A percentile compares a stretch with the other conserved stretches of the same genome.
These are phyloP conservation scores for Fomitopsis schrenkii DNA, from an alignment of 1,284 basidiomycete genomes.

Conservation along the genomic window DNA sequence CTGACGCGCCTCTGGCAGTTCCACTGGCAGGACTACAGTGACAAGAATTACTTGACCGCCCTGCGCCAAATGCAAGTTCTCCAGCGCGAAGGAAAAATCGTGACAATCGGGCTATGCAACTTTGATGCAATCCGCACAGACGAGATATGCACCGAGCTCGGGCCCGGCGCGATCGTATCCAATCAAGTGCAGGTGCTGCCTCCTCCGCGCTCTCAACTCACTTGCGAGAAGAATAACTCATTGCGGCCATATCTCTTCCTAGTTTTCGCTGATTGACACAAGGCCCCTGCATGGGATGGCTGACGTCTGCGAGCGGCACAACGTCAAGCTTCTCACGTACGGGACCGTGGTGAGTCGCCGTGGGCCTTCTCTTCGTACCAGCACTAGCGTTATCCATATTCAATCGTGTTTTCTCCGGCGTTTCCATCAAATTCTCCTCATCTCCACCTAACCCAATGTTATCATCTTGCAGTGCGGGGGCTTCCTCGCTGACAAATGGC, in stretches of 20 bases:
- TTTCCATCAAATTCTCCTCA: not conserved
- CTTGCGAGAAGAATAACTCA: not conserved
- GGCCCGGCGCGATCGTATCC: constrained; percentile 66
- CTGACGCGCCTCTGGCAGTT: constrained; percentile 43
- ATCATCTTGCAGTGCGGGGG: constrained; percentile 61
- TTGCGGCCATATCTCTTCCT: not conserved
- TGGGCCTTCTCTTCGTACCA: not conserved
- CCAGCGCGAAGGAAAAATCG: constrained; percentile 58
- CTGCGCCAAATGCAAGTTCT: constrained; percentile 57
- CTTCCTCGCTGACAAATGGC: constrained; percentile 75
- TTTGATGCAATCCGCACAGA: constrained; percentile 73
- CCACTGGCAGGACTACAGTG: constrained; percentile 77
- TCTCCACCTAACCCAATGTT: not conserved
- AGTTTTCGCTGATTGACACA: constrained; percentile 81
- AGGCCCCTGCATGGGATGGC: constrained; percentile 74
- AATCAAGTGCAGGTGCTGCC: constrained; percentile 74
- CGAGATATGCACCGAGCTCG: constrained; percentile 72
- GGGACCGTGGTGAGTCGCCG: constrained; percentile 61
- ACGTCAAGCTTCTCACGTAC: constrained; percentile 74
- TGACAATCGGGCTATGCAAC: constrained; percentile 72
- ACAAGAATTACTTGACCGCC: constrained; percentile 63
- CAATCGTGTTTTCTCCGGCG: not conserved
- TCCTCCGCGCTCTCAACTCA: not conserved
- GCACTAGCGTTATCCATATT: not conserved
- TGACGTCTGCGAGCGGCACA: constrained; percentile 69